Evolutionary conservation across 495 filamentous ascomycete species (phyloP).

Genomic region (Daldinia vernicosa): DNA sequence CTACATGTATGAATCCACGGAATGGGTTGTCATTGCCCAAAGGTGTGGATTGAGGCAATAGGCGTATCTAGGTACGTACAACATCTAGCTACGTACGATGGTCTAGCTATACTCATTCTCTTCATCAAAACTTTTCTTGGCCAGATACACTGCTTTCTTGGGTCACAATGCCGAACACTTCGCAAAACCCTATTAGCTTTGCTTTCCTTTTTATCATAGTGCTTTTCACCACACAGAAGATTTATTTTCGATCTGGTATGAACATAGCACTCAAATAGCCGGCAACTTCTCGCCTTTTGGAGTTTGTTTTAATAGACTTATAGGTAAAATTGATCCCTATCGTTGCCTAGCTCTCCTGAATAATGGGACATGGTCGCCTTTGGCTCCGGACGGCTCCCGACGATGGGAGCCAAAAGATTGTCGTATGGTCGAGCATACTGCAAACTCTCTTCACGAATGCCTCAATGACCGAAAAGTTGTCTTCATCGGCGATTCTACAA

Average conservation of each 20-base stretch:
- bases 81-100: not conserved
- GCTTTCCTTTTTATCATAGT: not conserved
- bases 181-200: not conserved
- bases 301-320: slow-evolving; percentile 16
- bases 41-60: not conserved
- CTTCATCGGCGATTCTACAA: slow-evolving; percentile 67
- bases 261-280: not conserved
- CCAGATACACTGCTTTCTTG: not conserved
- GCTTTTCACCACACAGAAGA: not conserved
- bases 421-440: slow-evolving; percentile 64
- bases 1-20: not conserved
- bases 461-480: slow-evolving; percentile 57
- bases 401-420: slow-evolving; percentile 69
- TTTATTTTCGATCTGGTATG: not conserved
- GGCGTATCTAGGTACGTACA: not conserved
- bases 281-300: not conserved
- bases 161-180: not conserved
- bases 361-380: slow-evolving; percentile 59
- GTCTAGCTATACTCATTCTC: not conserved
- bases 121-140: not conserved
- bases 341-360: slow-evolving; percentile 64
- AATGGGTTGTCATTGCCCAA: not conserved
- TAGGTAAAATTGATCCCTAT: slow-evolving; percentile 56
- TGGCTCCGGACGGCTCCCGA: slow-evolving; percentile 38
- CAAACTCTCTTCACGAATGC: slow-evolving; percentile 57